phyloP scores from a whole-genome alignment of 768 basidiomycete genomes.

The Gyrodon lividus region DNA sequence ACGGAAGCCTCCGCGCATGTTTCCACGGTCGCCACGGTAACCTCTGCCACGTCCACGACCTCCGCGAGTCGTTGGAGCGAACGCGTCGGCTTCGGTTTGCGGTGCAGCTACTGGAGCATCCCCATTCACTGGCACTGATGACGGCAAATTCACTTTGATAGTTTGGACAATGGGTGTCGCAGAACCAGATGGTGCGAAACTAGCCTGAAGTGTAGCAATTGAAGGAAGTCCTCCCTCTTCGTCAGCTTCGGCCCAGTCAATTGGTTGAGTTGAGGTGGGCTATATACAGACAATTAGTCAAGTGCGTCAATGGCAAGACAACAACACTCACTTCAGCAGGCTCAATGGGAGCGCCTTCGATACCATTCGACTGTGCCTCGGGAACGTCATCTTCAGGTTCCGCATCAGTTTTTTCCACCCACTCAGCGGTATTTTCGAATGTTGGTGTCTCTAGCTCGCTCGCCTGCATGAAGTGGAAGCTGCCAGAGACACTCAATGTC shows the following conservation, averaged over 20 bases:
- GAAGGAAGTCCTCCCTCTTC: conserved; percentile 79
- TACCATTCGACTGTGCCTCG: conserved; percentile 17
- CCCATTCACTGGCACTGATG: conserved; percentile 19
- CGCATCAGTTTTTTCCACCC: conserved; percentile 51
- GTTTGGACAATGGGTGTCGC: conserved; percentile 51
- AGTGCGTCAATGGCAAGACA: neutral
- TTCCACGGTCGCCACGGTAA: conserved; percentile 42
- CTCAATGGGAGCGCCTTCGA: conserved; percentile 9
- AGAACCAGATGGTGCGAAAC: conserved; percentile 72
- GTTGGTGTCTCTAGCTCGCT: conserved; percentile 66
- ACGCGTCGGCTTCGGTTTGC: conserved; percentile 59
- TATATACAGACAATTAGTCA: conserved; percentile 7
- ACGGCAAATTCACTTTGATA: conserved; percentile 35
- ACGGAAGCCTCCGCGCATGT: conserved; percentile 41
- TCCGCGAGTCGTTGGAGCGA: conserved; percentile 45
- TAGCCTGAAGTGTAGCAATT: conserved; percentile 71
- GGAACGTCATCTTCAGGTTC: conserved; percentile 14
- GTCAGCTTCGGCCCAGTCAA: conserved; percentile 79
- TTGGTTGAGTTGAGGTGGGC: conserved; percentile 33
- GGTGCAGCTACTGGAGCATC: conserved; percentile 23
- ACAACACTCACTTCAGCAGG: conserved; percentile 34
- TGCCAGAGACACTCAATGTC: conserved; percentile 41
- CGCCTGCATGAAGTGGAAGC: conserved; percentile 80
- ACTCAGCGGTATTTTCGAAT: conserved; percentile 55
- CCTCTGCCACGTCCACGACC: conserved; percentile 49